A percentile compares a stretch with the other conserved stretches of the same genome.
phyloP scores from a whole-genome alignment of 768 basidiomycete genomes.

The Suillus bovinus region DNA sequence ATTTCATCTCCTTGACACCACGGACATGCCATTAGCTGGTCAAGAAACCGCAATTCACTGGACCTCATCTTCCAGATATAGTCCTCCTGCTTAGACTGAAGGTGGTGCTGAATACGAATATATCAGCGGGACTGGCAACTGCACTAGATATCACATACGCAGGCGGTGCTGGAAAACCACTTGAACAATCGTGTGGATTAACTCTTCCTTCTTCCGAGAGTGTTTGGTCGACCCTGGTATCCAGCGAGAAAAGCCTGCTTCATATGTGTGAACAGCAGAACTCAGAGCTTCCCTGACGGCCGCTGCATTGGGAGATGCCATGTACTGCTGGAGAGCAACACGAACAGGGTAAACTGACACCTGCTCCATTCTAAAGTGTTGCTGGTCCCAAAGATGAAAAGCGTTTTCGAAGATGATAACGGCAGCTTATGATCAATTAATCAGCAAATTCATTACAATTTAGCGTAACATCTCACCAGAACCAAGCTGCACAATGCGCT shows the following conservation, averaged over 20 bases:
- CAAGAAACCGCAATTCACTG: neutral
- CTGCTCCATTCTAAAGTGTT: fast-evolving
- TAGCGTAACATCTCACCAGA: neutral
- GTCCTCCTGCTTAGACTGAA: neutral
- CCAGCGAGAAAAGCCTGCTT: neutral
- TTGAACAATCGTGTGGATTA: neutral
- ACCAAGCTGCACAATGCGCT: neutral
- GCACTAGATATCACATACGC: neutral
- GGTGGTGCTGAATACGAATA: neutral
- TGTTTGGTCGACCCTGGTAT: neutral
- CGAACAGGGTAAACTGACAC: neutral
- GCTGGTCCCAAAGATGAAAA: neutral
- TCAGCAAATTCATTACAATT: neutral
- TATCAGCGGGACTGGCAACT: neutral
- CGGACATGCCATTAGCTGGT: neutral
- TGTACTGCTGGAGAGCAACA: neutral
- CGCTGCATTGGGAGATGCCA: neutral
- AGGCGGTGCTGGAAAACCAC: neutral
- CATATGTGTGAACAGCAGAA: neutral
- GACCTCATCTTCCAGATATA: too few relatives aligned
- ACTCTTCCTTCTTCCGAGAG: neutral
- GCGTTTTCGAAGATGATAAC: neutral
- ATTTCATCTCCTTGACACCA: neutral
- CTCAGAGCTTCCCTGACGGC: neutral
- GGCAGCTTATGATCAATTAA: neutral